Conservation (phyloP, 2,329 filamentous ascomycete genomes). For the Clarireedia paspali region DNA sequence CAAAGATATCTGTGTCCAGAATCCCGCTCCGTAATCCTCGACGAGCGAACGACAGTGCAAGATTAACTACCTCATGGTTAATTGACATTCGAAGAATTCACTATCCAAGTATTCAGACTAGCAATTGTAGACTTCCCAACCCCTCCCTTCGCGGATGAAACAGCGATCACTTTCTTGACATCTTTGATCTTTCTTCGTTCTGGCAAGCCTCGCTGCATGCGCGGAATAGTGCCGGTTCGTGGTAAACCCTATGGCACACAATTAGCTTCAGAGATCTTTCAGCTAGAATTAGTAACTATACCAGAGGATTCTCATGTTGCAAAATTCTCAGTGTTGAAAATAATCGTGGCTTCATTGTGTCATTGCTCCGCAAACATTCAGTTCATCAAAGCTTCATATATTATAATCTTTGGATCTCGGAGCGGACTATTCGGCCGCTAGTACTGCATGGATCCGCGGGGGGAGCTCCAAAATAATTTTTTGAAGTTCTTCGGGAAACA, state of each 20-base stretch:
- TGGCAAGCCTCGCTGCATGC: slow-evolving; percentile 74
- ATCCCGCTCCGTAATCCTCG: slow-evolving; percentile 78
- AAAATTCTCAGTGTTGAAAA: slow-evolving; percentile 49
- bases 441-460: slow-evolving; percentile 23
- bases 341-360: slow-evolving; percentile 32
- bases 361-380: not conserved
- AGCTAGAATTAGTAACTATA: slow-evolving; percentile 34
- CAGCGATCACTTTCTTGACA: slow-evolving; percentile 88
- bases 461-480: slow-evolving; percentile 14
- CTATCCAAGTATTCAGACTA: slow-evolving; percentile 40
- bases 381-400: too few species aligned
- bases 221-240: slow-evolving; percentile 63
- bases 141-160: slow-evolving; percentile 95
- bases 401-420: not conserved
- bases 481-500: slow-evolving; percentile 8
- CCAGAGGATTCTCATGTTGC: slow-evolving; percentile 82
- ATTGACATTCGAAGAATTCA: not conserved
- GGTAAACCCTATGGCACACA: slow-evolving; percentile 63
- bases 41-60: slow-evolving; percentile 79
- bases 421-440: slow-evolving; percentile 19
- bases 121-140: slow-evolving; percentile 95
- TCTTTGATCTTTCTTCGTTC: slow-evolving; percentile 72
- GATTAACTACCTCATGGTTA: slow-evolving; percentile 48
- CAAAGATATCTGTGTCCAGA: slow-evolving; percentile 93
- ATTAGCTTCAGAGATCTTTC: not conserved